These are phyloP conservation scores for Cercospora sp. DNA, from an alignment of 2,329 filamentous ascomycete genomes.

Conservation along the genomic window DNA sequence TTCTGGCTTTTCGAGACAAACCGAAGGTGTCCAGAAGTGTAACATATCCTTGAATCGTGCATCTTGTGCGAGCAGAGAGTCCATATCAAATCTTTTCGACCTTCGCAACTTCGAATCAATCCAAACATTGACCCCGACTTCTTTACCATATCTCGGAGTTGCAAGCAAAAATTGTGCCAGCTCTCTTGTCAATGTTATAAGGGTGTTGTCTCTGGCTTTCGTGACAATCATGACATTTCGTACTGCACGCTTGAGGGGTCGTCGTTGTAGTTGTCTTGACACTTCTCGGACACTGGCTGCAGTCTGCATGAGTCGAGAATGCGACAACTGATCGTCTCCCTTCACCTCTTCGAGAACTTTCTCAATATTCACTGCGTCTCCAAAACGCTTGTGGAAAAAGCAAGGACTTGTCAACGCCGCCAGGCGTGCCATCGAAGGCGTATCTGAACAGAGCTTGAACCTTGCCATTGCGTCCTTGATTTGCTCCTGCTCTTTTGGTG, in stretches of 20 bases:
- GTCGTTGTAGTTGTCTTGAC: constrained; percentile 87
- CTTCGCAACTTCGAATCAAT: constrained; percentile 92
- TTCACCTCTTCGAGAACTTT: constrained; percentile 94
- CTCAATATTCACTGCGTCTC: constrained; percentile 91
- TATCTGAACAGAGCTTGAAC: constrained; percentile 33
- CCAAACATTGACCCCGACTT: constrained; percentile 92
- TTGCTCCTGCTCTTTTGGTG: constrained; percentile 32
- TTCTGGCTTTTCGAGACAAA: constrained; percentile 91
- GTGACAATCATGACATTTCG: constrained; percentile 98
- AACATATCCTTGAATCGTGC: constrained; percentile 79
- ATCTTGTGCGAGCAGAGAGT: constrained; percentile 70
- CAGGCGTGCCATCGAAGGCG: constrained; percentile 47
- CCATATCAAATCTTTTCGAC: constrained; percentile 82
- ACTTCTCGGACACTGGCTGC: constrained; percentile 94
- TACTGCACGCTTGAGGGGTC: constrained; percentile 88
- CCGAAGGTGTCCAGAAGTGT: constrained; percentile 91
- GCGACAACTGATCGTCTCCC: constrained; percentile 83
- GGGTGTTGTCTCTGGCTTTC: constrained; percentile 90
- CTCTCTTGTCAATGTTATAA: constrained; percentile 86
- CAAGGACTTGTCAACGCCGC: constrained; percentile 83
- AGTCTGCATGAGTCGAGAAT: constrained; percentile 91
- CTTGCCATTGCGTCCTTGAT: constrained; percentile 30
- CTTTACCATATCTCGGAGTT: constrained; percentile 84
- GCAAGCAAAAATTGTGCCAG: constrained; percentile 82
- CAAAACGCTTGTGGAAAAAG: constrained; percentile 97